Evolutionary conservation across 257 asterid species (phyloP).

Genomic region (Asclepias syriaca): DNA sequence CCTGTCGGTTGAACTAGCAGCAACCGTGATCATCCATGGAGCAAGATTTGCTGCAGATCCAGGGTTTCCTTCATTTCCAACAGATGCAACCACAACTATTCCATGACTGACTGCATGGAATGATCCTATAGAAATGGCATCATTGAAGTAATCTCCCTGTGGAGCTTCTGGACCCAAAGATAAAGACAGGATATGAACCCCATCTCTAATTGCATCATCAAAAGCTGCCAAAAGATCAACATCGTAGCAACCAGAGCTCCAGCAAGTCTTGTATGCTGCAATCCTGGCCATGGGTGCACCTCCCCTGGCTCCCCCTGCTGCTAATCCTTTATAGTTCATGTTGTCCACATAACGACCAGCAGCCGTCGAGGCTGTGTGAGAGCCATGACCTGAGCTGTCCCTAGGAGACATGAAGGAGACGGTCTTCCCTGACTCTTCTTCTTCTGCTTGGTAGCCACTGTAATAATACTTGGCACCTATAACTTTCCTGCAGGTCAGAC

Average conservation of each 20-base stretch:
- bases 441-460: conserved; percentile 79
- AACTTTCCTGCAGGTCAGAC: conserved; percentile 54
- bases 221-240: conserved; percentile 91
- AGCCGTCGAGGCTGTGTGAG: conserved; percentile 92
- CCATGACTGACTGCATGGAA: conserved; percentile 82
- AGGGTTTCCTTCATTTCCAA: conserved; percentile 60
- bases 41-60: conserved; percentile 88
- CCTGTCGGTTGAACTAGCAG: conserved; percentile 76
- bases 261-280: conserved; percentile 84
- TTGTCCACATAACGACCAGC: conserved; percentile 74
- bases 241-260: conserved; percentile 82
- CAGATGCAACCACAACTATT: conserved; percentile 79
- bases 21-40: conserved; percentile 94
- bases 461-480: conserved; percentile 89
- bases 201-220: conserved; percentile 87
- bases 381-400: conserved; percentile 85
- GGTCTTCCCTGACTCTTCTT: conserved; percentile 41
- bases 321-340: conserved; percentile 79
- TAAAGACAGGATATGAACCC: conserved; percentile 71
- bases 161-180: conserved; percentile 83
- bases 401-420: conserved; percentile 62
- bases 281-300: conserved; percentile 92
- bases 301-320: conserved; percentile 85
- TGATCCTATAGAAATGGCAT: conserved; percentile 88
- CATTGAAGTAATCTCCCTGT: conserved; percentile 73